phyloP scores from a whole-genome alignment of 2,329 filamentous ascomycete species.

The Cladosporium sp. region DNA sequence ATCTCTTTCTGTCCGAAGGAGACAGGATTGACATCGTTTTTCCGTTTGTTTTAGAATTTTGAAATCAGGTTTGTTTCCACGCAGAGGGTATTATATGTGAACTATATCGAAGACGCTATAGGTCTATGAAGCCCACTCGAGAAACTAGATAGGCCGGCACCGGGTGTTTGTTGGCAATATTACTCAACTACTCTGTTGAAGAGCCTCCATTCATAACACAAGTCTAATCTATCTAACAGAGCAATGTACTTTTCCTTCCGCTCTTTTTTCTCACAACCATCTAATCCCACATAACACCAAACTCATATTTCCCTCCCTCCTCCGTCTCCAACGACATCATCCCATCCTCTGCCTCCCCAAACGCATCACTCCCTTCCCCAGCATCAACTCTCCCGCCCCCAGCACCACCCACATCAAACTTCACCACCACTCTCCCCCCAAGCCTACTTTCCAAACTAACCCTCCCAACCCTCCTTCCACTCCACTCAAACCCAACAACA shows the following conservation, averaged over 20 bases:
- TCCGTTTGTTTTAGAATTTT: too few species aligned
- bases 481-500: conserved; percentile 2
- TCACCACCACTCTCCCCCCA: conserved; percentile 1
- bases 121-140: too few species aligned
- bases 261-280: too few species aligned
- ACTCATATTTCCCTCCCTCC: conserved; percentile 4
- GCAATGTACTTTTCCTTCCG: too few species aligned
- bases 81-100: too few species aligned
- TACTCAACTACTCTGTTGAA: background rate
- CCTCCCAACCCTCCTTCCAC: background rate
- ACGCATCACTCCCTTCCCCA: background rate
- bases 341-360: background rate
- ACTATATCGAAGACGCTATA: too few species aligned
- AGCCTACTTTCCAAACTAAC: background rate
- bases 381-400: background rate
- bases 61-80: too few species aligned
- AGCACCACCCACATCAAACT: background rate
- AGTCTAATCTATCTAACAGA: too few species aligned
- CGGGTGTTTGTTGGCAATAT: too few species aligned
- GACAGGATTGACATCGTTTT: too few species aligned
- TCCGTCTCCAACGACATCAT: background rate
- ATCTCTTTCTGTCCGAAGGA: too few species aligned
- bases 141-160: too few species aligned
- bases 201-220: background rate
- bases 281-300: background rate